These are phyloP conservation scores for Rhizopus microsporus DNA, from an alignment of 371 early-diverging fungal genomes.

Conservation along the genomic window DNA sequence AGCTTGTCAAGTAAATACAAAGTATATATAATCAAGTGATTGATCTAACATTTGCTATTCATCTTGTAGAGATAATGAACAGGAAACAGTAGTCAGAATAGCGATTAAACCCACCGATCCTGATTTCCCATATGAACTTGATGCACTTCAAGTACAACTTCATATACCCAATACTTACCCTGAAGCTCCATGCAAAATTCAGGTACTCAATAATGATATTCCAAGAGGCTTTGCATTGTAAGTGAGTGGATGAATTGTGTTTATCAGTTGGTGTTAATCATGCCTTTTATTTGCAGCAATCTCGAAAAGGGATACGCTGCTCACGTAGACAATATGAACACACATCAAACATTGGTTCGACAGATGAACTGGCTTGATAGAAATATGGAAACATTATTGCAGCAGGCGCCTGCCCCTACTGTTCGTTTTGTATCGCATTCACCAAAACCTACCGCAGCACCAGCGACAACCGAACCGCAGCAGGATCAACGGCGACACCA, in stretches of 20 bases:
- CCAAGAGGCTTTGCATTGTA: conserved; percentile 65
- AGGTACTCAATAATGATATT: conserved; percentile 65
- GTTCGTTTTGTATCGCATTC: conserved; percentile 49
- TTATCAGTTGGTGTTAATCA: not conserved
- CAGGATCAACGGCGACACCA: not conserved
- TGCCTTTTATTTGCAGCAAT: conserved; percentile 7
- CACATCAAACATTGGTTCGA: conserved; percentile 45
- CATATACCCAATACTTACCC: conserved; percentile 55
- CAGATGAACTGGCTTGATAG: conserved; percentile 63
- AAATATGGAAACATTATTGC: conserved; percentile 56
- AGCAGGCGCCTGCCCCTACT: conserved; percentile 58
- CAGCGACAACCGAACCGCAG: conserved; percentile 5
- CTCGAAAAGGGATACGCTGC: conserved; percentile 21
- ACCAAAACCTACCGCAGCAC: not conserved
- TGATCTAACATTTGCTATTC: not conserved
- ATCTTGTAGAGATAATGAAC: conserved; percentile 20
- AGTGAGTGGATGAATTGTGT: not conserved
- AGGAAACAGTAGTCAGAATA: conserved; percentile 37
- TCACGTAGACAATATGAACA: conserved; percentile 2
- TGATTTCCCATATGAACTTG: conserved; percentile 77
- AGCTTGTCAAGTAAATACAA: conserved; percentile 17
- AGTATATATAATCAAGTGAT: not conserved
- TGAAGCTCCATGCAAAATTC: conserved; percentile 32
- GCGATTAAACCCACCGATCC: conserved; percentile 68
- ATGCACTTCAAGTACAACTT: conserved; percentile 54